Conservation (phyloP, 2,329 filamentous ascomycete genomes). For the Talaromyces sp. region DNA sequence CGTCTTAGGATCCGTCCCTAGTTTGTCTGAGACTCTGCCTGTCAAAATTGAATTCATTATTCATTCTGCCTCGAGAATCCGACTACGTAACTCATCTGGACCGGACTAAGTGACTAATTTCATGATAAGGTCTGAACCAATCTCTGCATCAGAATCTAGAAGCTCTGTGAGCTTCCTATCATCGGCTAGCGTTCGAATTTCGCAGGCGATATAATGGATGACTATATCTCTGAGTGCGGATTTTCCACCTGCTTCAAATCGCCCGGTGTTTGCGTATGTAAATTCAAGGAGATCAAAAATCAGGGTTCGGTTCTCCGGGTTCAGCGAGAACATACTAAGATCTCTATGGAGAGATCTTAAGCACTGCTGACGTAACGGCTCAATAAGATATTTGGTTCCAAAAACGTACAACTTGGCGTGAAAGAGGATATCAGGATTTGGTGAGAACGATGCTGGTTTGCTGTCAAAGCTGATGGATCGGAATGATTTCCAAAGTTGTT, state of each 20-base stretch:
- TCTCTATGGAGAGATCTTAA: constrained; percentile 1
- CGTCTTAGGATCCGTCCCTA: too few species aligned
- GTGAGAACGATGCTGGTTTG: background rate
- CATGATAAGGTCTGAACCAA: constrained; percentile 8
- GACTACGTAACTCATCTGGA: too few species aligned
- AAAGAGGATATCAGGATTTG: constrained; percentile 7
- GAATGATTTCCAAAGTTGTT: background rate
- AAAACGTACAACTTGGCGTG: constrained; percentile 11
- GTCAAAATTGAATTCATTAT: too few species aligned
- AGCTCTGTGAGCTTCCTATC: constrained; percentile 1
- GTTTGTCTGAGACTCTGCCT: too few species aligned
- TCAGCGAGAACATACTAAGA: background rate
- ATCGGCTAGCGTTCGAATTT: background rate
- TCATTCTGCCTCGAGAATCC: too few species aligned
- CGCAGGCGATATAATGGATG: constrained; percentile 9
- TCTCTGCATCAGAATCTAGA: background rate
- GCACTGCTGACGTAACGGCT: background rate
- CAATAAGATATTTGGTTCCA: constrained; percentile 10
- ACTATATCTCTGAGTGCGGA: constrained; percentile 8
- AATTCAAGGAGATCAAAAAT: background rate
- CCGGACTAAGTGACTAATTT: background rate
- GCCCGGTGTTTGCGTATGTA: background rate
- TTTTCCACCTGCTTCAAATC: constrained; percentile 3
- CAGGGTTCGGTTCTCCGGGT: background rate
- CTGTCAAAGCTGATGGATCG: constrained; percentile 8